Conservation (phyloP, 306 rosid species). For the Oemleria cerasiformis region DNA sequence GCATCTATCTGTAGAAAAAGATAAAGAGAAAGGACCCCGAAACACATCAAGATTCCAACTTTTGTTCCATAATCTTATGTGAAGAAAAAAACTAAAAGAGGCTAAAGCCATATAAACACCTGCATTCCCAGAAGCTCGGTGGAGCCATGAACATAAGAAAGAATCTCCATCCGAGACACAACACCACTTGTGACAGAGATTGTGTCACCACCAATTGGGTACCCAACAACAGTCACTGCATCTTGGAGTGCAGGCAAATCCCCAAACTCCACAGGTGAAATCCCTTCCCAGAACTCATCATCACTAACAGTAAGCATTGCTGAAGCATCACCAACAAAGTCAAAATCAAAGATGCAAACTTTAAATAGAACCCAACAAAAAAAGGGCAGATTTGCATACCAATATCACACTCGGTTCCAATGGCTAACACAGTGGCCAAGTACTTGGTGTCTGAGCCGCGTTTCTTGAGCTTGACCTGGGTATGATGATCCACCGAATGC, state of each 20-base stretch:
- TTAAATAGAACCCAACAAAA: background rate
- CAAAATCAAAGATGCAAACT: background rate
- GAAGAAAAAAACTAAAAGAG: no score
- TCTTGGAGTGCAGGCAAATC: conserved; percentile 76
- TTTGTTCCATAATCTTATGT: no score
- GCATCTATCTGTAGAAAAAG: conserved; percentile 63
- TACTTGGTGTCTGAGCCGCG: conserved; percentile 84
- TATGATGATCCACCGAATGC: conserved; percentile 73
- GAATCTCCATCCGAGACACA: conserved; percentile 76
- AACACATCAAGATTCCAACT: conserved; percentile 3
- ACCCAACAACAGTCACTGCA: conserved; percentile 76
- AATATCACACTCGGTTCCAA: conserved; percentile 83
- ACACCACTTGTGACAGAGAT: conserved; percentile 86
- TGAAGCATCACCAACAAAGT: conserved; percentile 35
- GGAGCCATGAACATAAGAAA: conserved; percentile 81
- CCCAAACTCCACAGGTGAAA: conserved; percentile 76
- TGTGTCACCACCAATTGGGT: conserved; percentile 85
- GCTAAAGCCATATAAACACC: conserved; percentile 29
- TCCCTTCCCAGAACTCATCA: conserved; percentile 83
- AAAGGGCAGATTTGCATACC: conserved; percentile 17
- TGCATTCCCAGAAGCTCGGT: conserved; percentile 91
- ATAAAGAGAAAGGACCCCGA: conserved; percentile 10
- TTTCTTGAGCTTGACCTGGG: conserved; percentile 78
- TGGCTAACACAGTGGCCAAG: conserved; percentile 78
- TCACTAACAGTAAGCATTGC: conserved; percentile 74